Conservation (phyloP, 768 basidiomycete species). For the Xanthoconium purpureum region DNA sequence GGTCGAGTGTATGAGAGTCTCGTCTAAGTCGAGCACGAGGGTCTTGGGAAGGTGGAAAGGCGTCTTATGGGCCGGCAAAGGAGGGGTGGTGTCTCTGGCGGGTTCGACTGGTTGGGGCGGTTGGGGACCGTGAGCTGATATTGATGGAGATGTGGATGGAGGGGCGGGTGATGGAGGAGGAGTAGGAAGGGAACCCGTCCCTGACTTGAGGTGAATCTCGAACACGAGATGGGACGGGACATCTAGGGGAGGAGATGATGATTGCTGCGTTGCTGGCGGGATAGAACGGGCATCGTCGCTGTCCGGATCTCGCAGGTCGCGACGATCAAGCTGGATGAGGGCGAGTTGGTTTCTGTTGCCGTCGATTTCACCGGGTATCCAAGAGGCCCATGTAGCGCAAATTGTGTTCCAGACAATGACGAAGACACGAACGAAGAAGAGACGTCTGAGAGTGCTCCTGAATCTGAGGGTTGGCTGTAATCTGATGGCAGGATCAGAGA, state of each 20-base stretch:
- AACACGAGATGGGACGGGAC: conserved; percentile 7
- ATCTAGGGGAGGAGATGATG: conserved; percentile 18
- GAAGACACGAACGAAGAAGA: conserved; percentile 71
- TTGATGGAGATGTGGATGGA: conserved; percentile 7
- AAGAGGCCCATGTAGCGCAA: conserved; percentile 57
- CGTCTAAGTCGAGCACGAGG: conserved; percentile 94
- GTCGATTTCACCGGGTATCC: conserved; percentile 27
- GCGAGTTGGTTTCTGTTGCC: conserved; percentile 8
- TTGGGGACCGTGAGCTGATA: conserved; percentile 7
- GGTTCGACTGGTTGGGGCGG: conserved; percentile 20
- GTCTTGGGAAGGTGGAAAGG: conserved; percentile 88
- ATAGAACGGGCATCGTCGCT: conserved; percentile 17
- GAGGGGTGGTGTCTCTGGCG: conserved; percentile 50
- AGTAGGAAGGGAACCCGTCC: conserved; percentile 21
- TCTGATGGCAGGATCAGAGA: conserved; percentile 32
- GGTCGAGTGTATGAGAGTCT: conserved; percentile 97
- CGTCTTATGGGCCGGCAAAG: conserved; percentile 49
- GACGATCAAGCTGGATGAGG: conserved; percentile 6
- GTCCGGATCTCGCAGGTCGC: conserved; percentile 4
- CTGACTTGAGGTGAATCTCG: conserved; percentile 11
- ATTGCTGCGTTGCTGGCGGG: conserved; percentile 17
- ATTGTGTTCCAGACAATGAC: conserved; percentile 68
- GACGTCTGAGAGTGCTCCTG: conserved; percentile 46
- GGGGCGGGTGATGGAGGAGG: conserved; percentile 25
- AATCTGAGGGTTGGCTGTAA: conserved; percentile 40